Evolutionary conservation across 352 stramenopile species (phyloP).

Genomic region (Globisporangium cederbergense): DNA sequence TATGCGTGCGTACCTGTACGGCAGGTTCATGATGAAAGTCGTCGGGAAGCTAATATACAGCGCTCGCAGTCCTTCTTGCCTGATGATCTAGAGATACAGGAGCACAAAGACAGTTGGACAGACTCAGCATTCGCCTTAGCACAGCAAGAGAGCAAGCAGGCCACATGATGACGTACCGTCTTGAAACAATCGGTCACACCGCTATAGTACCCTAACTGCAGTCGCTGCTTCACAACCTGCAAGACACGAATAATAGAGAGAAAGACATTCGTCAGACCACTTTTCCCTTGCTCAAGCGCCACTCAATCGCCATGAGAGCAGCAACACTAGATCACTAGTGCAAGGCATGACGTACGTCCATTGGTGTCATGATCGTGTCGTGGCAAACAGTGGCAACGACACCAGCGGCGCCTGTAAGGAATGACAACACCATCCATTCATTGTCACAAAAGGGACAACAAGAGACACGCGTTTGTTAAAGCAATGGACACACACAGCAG

Average conservation of each 20-base stretch:
- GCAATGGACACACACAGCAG: not conserved
- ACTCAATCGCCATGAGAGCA: not conserved
- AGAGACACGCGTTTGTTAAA: not conserved
- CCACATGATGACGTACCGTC: conserved; percentile 34
- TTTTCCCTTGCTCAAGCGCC: not conserved
- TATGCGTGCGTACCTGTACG: conserved; percentile 80
- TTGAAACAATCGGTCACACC: conserved; percentile 90
- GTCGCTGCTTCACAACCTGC: conserved; percentile 97
- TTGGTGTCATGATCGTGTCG: conserved; percentile 98
- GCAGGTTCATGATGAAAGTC: conserved; percentile 98
- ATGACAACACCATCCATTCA: conserved; percentile 18
- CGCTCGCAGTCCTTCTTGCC: conserved; percentile 65
- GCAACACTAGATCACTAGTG: not conserved
- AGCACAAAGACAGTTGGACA: not conserved
- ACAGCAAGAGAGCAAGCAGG: conserved; percentile 6
- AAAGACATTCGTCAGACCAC: conserved; percentile 5
- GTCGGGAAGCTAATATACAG: conserved; percentile 96
- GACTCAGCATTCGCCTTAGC: conserved; percentile 17
- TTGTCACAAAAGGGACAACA: not conserved
- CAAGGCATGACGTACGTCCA: conserved; percentile 79
- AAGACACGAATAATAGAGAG: not conserved
- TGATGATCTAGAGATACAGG: conserved; percentile 53
- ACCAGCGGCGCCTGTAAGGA: conserved; percentile 73
- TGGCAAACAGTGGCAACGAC: conserved; percentile 95
- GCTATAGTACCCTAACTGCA: conserved; percentile 98